phyloP scores from a whole-genome alignment of 257 asterid species.

The Linderniella brevidens region DNA sequence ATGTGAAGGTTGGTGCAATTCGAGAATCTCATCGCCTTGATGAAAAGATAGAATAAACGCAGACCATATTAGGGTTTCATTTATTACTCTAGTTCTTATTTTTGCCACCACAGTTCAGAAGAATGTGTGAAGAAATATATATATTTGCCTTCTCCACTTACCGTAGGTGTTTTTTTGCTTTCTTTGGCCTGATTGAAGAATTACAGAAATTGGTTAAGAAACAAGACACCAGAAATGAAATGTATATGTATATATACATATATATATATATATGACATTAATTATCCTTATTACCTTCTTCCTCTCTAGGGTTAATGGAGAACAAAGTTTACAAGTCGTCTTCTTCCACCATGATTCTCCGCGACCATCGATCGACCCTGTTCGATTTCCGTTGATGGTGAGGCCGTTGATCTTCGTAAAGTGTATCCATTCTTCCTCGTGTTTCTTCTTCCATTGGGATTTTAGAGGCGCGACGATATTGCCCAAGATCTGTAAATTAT shows the following conservation, averaged over 20 bases:
- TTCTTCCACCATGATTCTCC: constrained; percentile 29
- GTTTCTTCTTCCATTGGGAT: constrained; percentile 16
- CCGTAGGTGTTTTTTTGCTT: too few relatives aligned
- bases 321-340: constrained; percentile 7
- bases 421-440: constrained; percentile 17
- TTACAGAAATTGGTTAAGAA: too few relatives aligned
- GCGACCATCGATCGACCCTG: constrained; percentile 27
- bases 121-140: too few relatives aligned
- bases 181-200: too few relatives aligned
- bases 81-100: neutral
- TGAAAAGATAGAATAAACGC: neutral
- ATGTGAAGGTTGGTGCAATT: constrained; percentile 21
- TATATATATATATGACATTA: neutral
- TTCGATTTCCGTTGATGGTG: constrained; percentile 17
- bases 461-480: constrained; percentile 26
- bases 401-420: constrained; percentile 22
- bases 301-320: too few relatives aligned
- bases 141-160: too few relatives aligned
- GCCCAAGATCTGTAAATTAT: constrained; percentile 20
- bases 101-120: neutral
- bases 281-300: neutral
- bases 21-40: constrained; percentile 25
- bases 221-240: too few relatives aligned
- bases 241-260: neutral
- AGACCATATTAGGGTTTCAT: neutral